Conservation (phyloP, 2,329 filamentous ascomycete genomes). For the Aspergillus sp. region DNA sequence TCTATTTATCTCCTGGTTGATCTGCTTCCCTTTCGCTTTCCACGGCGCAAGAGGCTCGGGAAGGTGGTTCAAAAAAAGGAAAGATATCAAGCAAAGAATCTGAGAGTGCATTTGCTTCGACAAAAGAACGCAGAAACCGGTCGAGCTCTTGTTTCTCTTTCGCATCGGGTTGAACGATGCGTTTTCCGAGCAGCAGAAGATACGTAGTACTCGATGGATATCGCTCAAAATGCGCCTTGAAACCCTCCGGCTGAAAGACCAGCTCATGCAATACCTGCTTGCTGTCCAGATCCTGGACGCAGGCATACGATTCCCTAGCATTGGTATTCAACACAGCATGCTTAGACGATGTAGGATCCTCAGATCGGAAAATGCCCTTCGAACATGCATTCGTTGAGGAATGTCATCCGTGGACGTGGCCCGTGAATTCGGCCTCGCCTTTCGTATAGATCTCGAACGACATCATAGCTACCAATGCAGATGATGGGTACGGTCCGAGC, state of each 20-base stretch:
- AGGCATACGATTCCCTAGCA: conserved; percentile 4
- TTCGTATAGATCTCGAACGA: conserved; percentile 7
- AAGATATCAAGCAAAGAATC: conserved; percentile 16
- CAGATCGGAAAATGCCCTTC: conserved; percentile 5
- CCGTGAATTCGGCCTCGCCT: conserved; percentile 7
- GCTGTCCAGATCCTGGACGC: conserved; percentile 8
- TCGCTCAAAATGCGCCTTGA: conserved; percentile 4
- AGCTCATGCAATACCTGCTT: conserved; percentile 8
- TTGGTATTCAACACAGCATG: conserved; percentile 3
- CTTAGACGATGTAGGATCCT: conserved; percentile 7
- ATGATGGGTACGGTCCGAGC: conserved; percentile 3
- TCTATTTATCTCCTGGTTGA: not conserved
- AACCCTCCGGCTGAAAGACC: conserved; percentile 8
- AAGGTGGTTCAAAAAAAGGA: conserved; percentile 3
- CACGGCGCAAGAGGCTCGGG: conserved; percentile 2
- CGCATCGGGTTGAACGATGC: conserved; percentile 2
- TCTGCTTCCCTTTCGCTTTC: not conserved
- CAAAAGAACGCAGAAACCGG: conserved; percentile 6
- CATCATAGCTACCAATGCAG: conserved; percentile 4
- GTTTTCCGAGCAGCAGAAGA: conserved; percentile 11
- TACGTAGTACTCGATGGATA: conserved; percentile 8
- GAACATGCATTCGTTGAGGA: conserved; percentile 3
- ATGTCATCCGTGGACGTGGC: conserved; percentile 6
- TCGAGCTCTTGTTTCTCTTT: conserved; percentile 3
- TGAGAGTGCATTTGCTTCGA: conserved; percentile 20